phyloP scores from a whole-genome alignment of 108 stramenopile species.

The Cyclotella choctawhatcheeana region DNA sequence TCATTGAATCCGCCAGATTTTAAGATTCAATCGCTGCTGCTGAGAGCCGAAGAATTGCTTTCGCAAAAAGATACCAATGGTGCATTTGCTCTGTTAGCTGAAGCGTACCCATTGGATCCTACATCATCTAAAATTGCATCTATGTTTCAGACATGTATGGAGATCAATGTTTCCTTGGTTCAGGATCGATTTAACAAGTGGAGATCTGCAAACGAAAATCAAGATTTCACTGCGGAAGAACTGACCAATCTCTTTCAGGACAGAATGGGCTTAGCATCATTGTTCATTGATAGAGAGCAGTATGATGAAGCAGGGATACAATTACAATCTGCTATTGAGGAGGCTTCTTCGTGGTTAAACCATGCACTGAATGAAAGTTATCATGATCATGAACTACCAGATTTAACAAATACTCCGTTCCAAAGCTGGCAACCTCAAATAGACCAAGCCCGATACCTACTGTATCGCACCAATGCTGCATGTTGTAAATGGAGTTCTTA shows the following conservation, averaged over 20 bases:
- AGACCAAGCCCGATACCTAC: slow-evolving; percentile 43
- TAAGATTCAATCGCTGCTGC: too few species aligned
- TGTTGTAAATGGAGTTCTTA: slow-evolving; percentile 56
- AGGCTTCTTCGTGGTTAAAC: slow-evolving; percentile 32
- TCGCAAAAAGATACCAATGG: slow-evolving; percentile 28
- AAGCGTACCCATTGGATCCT: slow-evolving; percentile 52
- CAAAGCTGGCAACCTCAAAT: slow-evolving; percentile 39
- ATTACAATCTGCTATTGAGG: slow-evolving; percentile 39
- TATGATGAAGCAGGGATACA: slow-evolving; percentile 57
- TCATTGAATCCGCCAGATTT: too few species aligned
- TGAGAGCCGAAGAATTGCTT: too few species aligned
- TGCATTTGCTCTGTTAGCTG: slow-evolving; percentile 60
- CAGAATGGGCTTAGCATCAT: slow-evolving; percentile 58
- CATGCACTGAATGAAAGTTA: not conserved
- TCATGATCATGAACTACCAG: slow-evolving; percentile 1
- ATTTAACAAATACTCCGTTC: slow-evolving; percentile 24
- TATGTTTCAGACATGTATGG: slow-evolving; percentile 57
- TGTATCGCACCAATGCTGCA: slow-evolving; percentile 58
- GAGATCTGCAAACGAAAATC: not conserved
- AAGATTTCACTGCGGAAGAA: slow-evolving; percentile 19
- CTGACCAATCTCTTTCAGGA: slow-evolving; percentile 52
- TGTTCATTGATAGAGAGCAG: slow-evolving; percentile 54
- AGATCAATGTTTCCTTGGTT: slow-evolving; percentile 27
- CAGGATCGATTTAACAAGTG: slow-evolving; percentile 22
- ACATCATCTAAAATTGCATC: slow-evolving; percentile 70